Evolutionary conservation across 2,329 filamentous ascomycete species (phyloP).

Genomic region (Epichloe scottii): DNA sequence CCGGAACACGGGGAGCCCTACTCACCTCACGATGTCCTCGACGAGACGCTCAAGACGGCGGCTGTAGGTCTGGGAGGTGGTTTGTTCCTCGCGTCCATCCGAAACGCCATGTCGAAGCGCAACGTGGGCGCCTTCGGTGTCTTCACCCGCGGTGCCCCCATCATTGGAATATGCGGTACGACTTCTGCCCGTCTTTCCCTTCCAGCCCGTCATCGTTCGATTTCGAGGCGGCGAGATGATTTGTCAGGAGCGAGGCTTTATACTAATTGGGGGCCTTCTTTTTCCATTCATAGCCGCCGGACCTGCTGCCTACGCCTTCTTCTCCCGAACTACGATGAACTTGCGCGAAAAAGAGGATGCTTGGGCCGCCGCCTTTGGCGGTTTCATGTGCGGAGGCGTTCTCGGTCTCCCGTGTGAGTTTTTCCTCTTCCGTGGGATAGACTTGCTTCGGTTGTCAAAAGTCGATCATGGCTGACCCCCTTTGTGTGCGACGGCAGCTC

Average conservation of each 20-base stretch:
- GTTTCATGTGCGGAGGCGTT: slow-evolving; percentile 62
- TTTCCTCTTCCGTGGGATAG: neutral
- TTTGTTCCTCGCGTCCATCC: slow-evolving; percentile 61
- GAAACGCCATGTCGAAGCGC: slow-evolving; percentile 73
- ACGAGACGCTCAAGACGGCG: slow-evolving; percentile 50
- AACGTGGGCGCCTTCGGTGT: slow-evolving; percentile 74
- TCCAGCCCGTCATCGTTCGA: neutral
- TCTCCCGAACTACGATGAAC: slow-evolving; percentile 66
- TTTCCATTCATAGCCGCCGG: slow-evolving; percentile 31
- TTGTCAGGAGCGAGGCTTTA: too few relatives aligned
- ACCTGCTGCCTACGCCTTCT: slow-evolving; percentile 68
- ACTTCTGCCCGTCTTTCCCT: neutral
- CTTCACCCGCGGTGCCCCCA: slow-evolving; percentile 65
- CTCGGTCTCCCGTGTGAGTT: slow-evolving; percentile 59
- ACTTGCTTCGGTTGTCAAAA: neutral
- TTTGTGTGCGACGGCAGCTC: slow-evolving; percentile 13
- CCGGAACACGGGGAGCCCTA: slow-evolving; percentile 30
- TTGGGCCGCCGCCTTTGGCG: slow-evolving; percentile 62
- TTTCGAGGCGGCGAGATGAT: neutral
- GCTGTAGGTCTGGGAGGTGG: slow-evolving; percentile 55
- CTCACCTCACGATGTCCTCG: slow-evolving; percentile 64
- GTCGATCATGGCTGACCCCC: neutral
- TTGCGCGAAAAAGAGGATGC: slow-evolving; percentile 73
- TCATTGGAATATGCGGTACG: slow-evolving; percentile 42
- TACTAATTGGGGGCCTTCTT: neutral